Evolutionary conservation across 2,329 filamentous ascomycete genomes (phyloP).

Genomic region (Biscogniauxia marginata): DNA sequence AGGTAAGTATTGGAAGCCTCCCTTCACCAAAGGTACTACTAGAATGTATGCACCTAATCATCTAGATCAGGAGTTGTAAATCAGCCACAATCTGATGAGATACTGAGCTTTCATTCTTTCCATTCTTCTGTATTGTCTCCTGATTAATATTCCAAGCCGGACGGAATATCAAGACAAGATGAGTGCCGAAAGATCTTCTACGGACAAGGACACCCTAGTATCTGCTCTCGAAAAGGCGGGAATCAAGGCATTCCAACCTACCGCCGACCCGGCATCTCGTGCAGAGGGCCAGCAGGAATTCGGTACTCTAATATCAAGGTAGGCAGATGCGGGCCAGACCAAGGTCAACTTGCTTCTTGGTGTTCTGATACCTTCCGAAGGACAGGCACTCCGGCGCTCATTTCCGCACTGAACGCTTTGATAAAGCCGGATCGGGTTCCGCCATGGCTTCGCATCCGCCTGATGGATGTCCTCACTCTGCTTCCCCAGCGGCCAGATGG

Average conservation of each 20-base stretch:
- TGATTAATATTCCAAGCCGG: too few relatives aligned
- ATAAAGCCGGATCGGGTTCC: slow-evolving; percentile 61
- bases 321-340: slow-evolving; percentile 21
- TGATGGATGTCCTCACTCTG: slow-evolving; percentile 57
- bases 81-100: too few relatives aligned
- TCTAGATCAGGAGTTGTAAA: too few relatives aligned
- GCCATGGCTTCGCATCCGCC: slow-evolving; percentile 55
- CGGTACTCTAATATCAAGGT: slow-evolving; percentile 50
- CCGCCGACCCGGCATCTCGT: slow-evolving; percentile 32
- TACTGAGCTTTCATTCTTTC: too few relatives aligned
- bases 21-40: too few relatives aligned
- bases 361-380: slow-evolving; percentile 33
- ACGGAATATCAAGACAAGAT: slow-evolving; percentile 6
- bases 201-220: slow-evolving; percentile 32
- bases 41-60: too few relatives aligned
- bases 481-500: slow-evolving; percentile 62
- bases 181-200: slow-evolving; percentile 14
- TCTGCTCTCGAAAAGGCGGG: slow-evolving; percentile 39
- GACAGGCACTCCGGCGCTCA: slow-evolving; percentile 49
- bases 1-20: too few relatives aligned
- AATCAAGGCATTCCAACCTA: slow-evolving; percentile 50
- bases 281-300: slow-evolving; percentile 41
- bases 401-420: slow-evolving; percentile 61
- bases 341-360: slow-evolving; percentile 11
- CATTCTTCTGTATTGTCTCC: too few relatives aligned